Evolutionary conservation across 2,329 filamentous ascomycete species (phyloP).

Genomic region (Beauveria sp.): DNA sequence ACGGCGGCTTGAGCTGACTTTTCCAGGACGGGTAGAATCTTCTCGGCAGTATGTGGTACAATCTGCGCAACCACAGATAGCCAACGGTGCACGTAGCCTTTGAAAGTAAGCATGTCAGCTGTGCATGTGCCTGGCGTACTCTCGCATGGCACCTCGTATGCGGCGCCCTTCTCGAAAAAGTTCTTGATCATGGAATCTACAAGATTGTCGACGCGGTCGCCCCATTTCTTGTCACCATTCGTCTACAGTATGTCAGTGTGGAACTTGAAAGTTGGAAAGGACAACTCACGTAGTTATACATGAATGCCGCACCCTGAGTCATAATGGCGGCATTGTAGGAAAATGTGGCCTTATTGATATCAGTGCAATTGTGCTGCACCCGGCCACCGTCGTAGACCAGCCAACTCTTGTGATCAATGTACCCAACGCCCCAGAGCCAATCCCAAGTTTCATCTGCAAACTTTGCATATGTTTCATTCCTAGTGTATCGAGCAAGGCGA

Average conservation of each 20-base stretch:
- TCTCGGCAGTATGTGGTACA: conserved; percentile 49
- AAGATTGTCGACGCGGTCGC: conserved; percentile 40
- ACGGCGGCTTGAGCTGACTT: conserved; percentile 53
- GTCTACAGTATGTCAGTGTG: neutral
- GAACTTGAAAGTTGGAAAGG: too few relatives aligned
- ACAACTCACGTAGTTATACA: conserved; percentile 55
- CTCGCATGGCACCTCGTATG: conserved; percentile 63
- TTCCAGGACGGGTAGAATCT: conserved; percentile 50
- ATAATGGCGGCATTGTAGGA: conserved; percentile 59
- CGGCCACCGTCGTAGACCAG: conserved; percentile 59
- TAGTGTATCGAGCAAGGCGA: conserved; percentile 64
- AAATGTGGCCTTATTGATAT: conserved; percentile 56
- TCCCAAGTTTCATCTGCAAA: conserved; percentile 56
- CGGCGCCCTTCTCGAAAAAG: conserved; percentile 51
- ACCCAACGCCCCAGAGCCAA: conserved; percentile 47
- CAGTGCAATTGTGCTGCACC: conserved; percentile 49
- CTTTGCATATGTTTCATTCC: conserved; percentile 55
- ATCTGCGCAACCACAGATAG: conserved; percentile 52
- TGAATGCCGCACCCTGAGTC: conserved; percentile 55
- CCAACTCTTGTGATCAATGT: conserved; percentile 53
- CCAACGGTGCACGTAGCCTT: conserved; percentile 62
- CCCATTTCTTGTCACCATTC: conserved; percentile 9
- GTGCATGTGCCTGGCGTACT: conserved; percentile 48
- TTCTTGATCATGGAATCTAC: conserved; percentile 39
- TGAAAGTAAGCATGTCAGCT: conserved; percentile 65